Base-by-base conservation (phyloP, 2,329 filamentous ascomycete species). In the Penicillium occitanis region DNA sequence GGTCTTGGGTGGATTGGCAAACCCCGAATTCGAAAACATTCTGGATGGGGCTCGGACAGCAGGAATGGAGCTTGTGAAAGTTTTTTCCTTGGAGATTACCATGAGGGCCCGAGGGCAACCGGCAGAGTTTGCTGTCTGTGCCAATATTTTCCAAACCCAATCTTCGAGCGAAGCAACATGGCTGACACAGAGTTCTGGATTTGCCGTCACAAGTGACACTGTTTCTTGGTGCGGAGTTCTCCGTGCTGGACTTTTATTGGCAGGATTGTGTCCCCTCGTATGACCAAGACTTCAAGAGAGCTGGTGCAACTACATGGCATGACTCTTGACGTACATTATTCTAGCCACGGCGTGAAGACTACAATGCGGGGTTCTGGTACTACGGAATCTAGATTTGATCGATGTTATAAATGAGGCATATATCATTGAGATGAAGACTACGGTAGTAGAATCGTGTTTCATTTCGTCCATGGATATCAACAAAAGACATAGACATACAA, bases 1-100 rank as follows among this genome's bases (percentile, higher is more conserved):
- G 57, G 57, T 60, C 57, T 60, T 60, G 57, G 37, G 22, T 42
- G 57, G 57, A 14, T 60, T 46, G 37, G 57, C 57, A 60, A 60
- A 57, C 33, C 53, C 53, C 33, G 33, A 57, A 25, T 57, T 57
- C 53, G 33, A 57, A 40, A 40, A 37, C 6, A 19, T 55, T 55
- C 51, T 55, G 51, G 33, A 42, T 42, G 19, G 33, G 35, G 35
- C 57, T 35, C 57, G 42, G 57, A 59, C 35, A 28, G 3, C 35
- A 55, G 17, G 25, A 51, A 22, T 25, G 19, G 19, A 48, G 19
- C 46, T 25, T 13, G 10, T 11, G n/a, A 40, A 35, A 37, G 10
- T 25, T 40, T 35, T 59, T 59, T 42, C 3, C 13, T 59, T 59
- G 30, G 53, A 37, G 33, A 58, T 25, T 55, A 22, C 44, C 8